Conservation (phyloP, 768 basidiomycete species). For the Nidularia sp. region DNA sequence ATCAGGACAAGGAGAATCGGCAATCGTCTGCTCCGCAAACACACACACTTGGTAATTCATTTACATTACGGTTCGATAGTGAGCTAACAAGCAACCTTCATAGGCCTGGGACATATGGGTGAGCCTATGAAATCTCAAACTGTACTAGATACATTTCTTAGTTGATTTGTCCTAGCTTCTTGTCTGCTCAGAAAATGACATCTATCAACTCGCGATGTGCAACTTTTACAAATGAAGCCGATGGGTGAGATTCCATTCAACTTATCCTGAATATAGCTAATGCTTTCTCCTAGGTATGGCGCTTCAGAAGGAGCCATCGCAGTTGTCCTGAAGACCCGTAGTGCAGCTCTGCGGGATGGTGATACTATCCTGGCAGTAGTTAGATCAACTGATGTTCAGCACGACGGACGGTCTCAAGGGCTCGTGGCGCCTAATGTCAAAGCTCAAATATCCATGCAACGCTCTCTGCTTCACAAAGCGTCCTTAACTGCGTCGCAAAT, state of each 20-base stretch:
- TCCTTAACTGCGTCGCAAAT: constrained; percentile 20
- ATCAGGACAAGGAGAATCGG: constrained; percentile 26
- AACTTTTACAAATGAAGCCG: constrained; percentile 26
- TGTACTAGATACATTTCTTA: neutral
- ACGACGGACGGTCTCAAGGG: constrained; percentile 31
- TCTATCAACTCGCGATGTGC: constrained; percentile 28
- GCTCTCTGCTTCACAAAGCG: constrained; percentile 21
- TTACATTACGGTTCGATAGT: neutral
- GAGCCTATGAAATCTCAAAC: neutral
- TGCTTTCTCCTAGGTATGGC: constrained; percentile 19
- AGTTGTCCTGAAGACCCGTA: constrained; percentile 26
- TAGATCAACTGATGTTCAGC: constrained; percentile 22
- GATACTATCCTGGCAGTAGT: constrained; percentile 27
- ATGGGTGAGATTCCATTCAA: constrained; percentile 17
- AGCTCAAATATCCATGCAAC: constrained; percentile 26
- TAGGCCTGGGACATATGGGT: constrained; percentile 27
- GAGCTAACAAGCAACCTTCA: neutral
- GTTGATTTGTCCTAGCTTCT: constrained; percentile 12
- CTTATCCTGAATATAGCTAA: too few relatives aligned
- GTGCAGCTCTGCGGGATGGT: constrained; percentile 26
- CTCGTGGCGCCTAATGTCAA: constrained; percentile 27
- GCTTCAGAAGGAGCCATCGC: constrained; percentile 30
- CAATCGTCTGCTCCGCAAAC: constrained; percentile 27
- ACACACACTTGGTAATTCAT: constrained; percentile 23
- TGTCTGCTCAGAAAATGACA: constrained; percentile 27